Conservation (phyloP, 1,284 basidiomycete species). For the Pseudozyma flocculosa region DNA sequence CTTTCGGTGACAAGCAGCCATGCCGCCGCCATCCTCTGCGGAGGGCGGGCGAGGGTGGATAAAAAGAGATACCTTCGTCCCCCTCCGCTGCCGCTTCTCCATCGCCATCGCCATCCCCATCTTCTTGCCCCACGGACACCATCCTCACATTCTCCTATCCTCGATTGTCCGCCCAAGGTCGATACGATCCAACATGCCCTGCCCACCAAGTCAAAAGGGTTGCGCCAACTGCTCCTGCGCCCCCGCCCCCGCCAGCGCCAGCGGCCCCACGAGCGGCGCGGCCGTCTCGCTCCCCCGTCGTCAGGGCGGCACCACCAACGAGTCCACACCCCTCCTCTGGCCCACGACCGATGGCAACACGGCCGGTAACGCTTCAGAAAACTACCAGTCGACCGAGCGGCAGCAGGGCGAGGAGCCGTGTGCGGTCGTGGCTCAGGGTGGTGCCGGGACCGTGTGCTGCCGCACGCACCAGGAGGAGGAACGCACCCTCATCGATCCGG, state of each 20-base stretch:
- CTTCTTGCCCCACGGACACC: too few species aligned
- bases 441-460: constrained; percentile 64
- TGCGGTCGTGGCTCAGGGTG: constrained; percentile 20
- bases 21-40: too few species aligned
- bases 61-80: too few species aligned
- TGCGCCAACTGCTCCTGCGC: constrained; percentile 33
- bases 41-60: too few species aligned
- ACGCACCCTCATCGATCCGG: constrained; percentile 73
- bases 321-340: constrained; percentile 37
- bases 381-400: too few species aligned
- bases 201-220: constrained; percentile 14
- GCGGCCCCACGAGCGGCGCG: background rate
- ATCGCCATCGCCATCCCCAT: background rate
- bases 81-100: too few species aligned
- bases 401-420: constrained; percentile 14
- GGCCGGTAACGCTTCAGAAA: too few species aligned
- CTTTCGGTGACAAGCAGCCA: too few species aligned
- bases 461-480: constrained; percentile 78
- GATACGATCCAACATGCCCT: constrained; percentile 24
- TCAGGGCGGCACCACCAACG: constrained; percentile 10
- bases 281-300: constrained; percentile 21
- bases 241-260: constrained; percentile 4
- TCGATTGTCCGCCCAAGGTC: too few species aligned
- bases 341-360: too few species aligned
- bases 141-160: too few species aligned